These are phyloP conservation scores for Schizophyllum amplum DNA, from an alignment of 1,284 basidiomycete genomes.

Conservation along the genomic window DNA sequence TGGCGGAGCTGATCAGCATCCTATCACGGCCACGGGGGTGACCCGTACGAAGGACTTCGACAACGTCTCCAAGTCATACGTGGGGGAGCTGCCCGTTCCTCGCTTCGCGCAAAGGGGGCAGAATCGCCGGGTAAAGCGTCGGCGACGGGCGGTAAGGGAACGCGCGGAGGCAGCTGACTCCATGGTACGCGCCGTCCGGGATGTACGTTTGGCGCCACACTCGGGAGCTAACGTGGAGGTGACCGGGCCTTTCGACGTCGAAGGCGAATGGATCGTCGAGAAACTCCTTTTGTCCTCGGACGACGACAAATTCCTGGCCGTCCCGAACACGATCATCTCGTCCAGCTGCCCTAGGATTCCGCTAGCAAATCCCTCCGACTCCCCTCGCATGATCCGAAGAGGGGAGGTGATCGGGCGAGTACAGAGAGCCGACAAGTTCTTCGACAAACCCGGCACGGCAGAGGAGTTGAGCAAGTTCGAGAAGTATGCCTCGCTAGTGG, in stretches of 20 bases:
- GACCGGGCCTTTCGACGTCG: background rate
- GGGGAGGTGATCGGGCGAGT: conserved; percentile 8
- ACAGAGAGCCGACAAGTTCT: background rate
- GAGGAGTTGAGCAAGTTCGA: background rate
- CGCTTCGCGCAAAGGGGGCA: background rate
- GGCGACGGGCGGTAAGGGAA: background rate
- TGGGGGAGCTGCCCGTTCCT: background rate
- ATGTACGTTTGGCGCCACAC: background rate
- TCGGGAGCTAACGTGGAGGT: background rate
- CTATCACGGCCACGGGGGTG: background rate
- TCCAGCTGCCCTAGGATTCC: conserved; percentile 2
- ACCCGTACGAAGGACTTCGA: background rate
- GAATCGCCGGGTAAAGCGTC: background rate
- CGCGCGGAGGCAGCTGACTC: background rate
- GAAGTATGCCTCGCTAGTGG: background rate
- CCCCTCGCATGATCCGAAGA: conserved; percentile 2
- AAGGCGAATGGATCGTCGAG: conserved; percentile 4
- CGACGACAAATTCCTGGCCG: conserved; percentile 1
- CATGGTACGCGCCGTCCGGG: background rate
- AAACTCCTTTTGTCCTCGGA: conserved; percentile 5
- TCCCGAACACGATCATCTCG: conserved; percentile 7
- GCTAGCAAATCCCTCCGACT: conserved; percentile 9
- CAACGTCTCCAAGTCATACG: background rate
- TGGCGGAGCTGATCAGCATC: background rate
- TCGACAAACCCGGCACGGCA: background rate